These are phyloP conservation scores for Schizosaccharomyces octosporus DNA, from an alignment of 805 yeast species.

Conservation along the genomic window DNA sequence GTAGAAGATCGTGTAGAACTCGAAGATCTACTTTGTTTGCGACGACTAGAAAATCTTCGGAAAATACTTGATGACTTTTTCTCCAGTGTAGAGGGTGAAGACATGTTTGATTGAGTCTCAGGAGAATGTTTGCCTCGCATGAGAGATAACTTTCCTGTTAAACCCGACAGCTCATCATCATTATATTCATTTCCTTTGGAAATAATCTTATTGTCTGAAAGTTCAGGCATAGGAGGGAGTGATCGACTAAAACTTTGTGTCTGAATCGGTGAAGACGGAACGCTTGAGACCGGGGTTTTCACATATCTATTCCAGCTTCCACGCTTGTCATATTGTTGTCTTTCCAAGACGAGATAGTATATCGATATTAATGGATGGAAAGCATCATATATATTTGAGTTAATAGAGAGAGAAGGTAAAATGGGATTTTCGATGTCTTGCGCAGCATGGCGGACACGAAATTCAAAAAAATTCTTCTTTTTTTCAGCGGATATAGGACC, in stretches of 20 bases:
- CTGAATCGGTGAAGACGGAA: not conserved
- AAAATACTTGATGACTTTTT: not conserved
- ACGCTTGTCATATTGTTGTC: not conserved
- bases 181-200: too few relatives aligned
- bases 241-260: not conserved
- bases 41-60: not conserved
- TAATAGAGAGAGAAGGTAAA: not conserved
- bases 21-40: not conserved
- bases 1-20: not conserved
- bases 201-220: not conserved
- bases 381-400: not conserved
- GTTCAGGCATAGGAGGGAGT: not conserved
- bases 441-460: not conserved
- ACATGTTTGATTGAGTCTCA: not conserved
- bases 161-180: not conserved
- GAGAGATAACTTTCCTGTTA: not conserved
- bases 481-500: not conserved
- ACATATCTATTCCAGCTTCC: not conserved
- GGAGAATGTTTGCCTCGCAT: not conserved
- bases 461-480: constrained; percentile 4
- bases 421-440: not conserved
- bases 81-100: not conserved
- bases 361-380: constrained; percentile 57
- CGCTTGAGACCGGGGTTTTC: not conserved
- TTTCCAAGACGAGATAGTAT: constrained; percentile 62